Evolutionary conservation across 805 yeast species (phyloP).

Genomic region (Saturnispora kantuleensis): DNA sequence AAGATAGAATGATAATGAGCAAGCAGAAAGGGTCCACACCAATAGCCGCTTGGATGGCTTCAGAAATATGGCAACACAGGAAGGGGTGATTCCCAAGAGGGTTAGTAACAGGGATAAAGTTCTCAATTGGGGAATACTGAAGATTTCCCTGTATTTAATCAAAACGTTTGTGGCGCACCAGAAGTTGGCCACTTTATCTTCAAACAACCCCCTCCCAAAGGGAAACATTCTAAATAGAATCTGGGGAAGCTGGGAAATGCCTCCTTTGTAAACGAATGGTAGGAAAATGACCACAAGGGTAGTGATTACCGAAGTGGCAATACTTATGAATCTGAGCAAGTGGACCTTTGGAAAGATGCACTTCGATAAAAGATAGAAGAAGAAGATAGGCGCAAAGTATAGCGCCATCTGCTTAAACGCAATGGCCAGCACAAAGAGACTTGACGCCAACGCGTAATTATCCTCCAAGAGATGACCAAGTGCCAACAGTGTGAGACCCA

Average conservation of each 20-base stretch:
- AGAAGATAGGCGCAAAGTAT: slow-evolving; percentile 84
- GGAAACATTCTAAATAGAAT: slow-evolving; percentile 72
- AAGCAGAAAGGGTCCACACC: slow-evolving; percentile 69
- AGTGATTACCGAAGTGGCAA: slow-evolving; percentile 53
- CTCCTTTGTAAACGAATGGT: slow-evolving; percentile 50
- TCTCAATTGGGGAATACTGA: slow-evolving; percentile 51
- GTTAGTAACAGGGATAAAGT: slow-evolving; percentile 47
- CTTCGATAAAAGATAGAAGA: slow-evolving; percentile 62
- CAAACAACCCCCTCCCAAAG: slow-evolving; percentile 86
- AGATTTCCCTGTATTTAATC: slow-evolving; percentile 54
- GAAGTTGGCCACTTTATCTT: slow-evolving; percentile 93
- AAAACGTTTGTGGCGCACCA: slow-evolving; percentile 91
- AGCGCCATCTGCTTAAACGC: slow-evolving; percentile 93
- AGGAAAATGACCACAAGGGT: slow-evolving; percentile 42
- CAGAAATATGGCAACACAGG: slow-evolving; percentile 40
- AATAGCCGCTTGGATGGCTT: slow-evolving; percentile 41
- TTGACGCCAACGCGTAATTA: slow-evolving; percentile 55
- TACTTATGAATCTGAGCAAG: slow-evolving; percentile 45
- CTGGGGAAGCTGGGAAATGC: slow-evolving; percentile 43
- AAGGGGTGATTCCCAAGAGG: slow-evolving; percentile 42
- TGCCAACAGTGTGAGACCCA: slow-evolving; percentile 69
- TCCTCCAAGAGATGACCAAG: slow-evolving; percentile 57
- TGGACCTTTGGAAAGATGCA: slow-evolving; percentile 35
- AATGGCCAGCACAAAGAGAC: slow-evolving; percentile 67
- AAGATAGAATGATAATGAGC: slow-evolving; percentile 79